Percentiles rank a stretch among this genome's conserved stretches.
Evolutionary conservation across 2,329 filamentous ascomycete genomes (phyloP).

Genomic region (Colletotrichum liriopes): DNA sequence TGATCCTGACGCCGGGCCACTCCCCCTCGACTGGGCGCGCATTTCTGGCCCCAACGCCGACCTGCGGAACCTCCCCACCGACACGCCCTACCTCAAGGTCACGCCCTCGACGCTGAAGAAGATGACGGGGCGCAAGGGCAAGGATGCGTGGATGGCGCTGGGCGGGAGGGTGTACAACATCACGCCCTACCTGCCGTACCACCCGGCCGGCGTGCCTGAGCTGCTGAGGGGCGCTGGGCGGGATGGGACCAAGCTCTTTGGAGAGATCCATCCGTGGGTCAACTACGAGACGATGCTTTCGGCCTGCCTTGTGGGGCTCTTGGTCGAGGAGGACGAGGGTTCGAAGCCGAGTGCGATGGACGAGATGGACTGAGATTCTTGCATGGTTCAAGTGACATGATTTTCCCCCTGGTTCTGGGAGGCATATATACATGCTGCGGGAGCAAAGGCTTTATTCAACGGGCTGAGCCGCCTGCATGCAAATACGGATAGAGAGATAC

Average conservation of each 20-base stretch:
- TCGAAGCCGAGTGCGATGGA: slow-evolving; percentile 66
- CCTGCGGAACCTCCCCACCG: slow-evolving; percentile 73
- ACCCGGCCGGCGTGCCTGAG: slow-evolving; percentile 88
- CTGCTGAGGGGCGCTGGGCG: slow-evolving; percentile 74
- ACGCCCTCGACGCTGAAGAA: slow-evolving; percentile 84
- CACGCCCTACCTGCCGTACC: slow-evolving; percentile 88
- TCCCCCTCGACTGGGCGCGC: slow-evolving; percentile 95
- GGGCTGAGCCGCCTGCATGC: slow-evolving; percentile 1
- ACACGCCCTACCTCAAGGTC: slow-evolving; percentile 77
- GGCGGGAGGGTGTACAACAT: slow-evolving; percentile 96
- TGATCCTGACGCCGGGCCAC: slow-evolving; percentile 89
- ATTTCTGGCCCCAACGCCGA: slow-evolving; percentile 77
- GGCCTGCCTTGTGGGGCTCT: slow-evolving; percentile 74
- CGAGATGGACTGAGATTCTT: slow-evolving; percentile 69
- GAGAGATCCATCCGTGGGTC: slow-evolving; percentile 79
- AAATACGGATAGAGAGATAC: slow-evolving; percentile 50
- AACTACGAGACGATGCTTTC: slow-evolving; percentile 80
- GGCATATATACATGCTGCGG: not conserved
- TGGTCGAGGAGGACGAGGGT: slow-evolving; percentile 72
- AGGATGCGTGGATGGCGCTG: slow-evolving; percentile 91
- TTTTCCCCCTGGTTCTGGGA: not conserved
- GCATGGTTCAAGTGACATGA: not conserved
- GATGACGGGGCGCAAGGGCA: slow-evolving; percentile 86
- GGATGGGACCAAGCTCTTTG: slow-evolving; percentile 76
- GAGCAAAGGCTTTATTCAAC: slow-evolving; percentile 11